Percentiles rank a stretch among this genome's conserved stretches.
These are phyloP conservation scores for Ophiostoma pallidulum DNA, from an alignment of 2,329 filamentous ascomycete species.

Conservation along the genomic window DNA sequence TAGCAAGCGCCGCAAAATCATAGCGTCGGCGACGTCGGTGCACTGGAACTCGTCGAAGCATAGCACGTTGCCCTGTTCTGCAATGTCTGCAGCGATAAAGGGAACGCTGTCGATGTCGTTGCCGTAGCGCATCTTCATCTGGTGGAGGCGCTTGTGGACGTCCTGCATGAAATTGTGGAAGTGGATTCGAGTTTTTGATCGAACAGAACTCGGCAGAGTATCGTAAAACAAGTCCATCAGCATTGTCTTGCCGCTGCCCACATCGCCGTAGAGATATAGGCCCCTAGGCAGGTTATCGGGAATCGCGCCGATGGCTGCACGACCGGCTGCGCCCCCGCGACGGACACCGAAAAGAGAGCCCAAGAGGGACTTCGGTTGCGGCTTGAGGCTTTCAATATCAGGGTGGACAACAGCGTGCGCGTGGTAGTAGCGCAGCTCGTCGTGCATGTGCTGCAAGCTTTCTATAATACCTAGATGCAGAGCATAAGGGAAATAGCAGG, in stretches of 20 bases:
- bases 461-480: conserved; percentile 66
- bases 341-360: conserved; percentile 51
- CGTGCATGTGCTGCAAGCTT: conserved; percentile 78
- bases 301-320: conserved; percentile 41
- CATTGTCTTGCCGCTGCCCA: conserved; percentile 98
- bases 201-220: conserved; percentile 71
- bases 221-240: conserved; percentile 98
- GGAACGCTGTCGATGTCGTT: conserved; percentile 85
- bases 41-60: conserved; percentile 99
- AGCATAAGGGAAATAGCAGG: no score
- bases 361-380: conserved; percentile 45
- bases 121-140: conserved; percentile 80
- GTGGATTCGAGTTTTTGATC: conserved; percentile 82
- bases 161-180: conserved; percentile 99
- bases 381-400: conserved; percentile 54
- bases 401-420: conserved; percentile 70
- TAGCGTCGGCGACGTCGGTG: conserved; percentile 95
- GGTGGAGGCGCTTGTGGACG: conserved; percentile 82
- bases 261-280: conserved; percentile 91
- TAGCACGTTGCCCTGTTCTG: conserved; percentile 70
- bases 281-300: conserved; percentile 73
- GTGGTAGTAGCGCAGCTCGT: conserved; percentile 65
- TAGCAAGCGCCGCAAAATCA: conserved; percentile 78
- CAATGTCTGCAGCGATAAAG: conserved; percentile 91
- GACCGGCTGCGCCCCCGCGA: conserved; percentile 16